Evolutionary conservation across 1,284 basidiomycete genomes (phyloP).

Genomic region (Ganoderma multipileum): DNA sequence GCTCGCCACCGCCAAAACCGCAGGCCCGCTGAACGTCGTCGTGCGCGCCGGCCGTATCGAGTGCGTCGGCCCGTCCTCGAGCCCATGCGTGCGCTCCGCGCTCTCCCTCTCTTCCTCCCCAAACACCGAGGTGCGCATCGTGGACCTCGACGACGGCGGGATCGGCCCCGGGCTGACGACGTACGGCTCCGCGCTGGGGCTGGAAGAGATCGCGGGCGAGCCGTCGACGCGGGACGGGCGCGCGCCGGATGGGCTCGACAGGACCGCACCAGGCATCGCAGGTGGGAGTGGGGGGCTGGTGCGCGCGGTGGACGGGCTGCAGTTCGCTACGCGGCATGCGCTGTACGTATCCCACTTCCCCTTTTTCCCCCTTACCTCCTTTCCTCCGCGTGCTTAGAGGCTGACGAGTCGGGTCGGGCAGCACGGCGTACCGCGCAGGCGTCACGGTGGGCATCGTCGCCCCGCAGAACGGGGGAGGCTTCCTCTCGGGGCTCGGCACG

Average conservation of each 20-base stretch:
- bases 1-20: background rate
- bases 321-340: conserved; percentile 74
- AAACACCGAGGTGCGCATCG: conserved; percentile 29
- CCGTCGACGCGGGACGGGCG: conserved; percentile 50
- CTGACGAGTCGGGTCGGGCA: no score
- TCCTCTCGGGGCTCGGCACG: conserved; percentile 73
- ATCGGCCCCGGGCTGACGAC: conserved; percentile 49
- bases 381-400: conserved; percentile 53
- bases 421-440: conserved; percentile 64
- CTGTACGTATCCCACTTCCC: conserved; percentile 55
- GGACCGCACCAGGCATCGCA: conserved; percentile 52
- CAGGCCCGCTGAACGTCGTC: conserved; percentile 43
- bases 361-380: conserved; percentile 58
- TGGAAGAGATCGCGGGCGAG: conserved; percentile 49
- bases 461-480: conserved; percentile 55
- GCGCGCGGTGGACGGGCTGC: conserved; percentile 77
- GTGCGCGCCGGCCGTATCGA: conserved; percentile 40
- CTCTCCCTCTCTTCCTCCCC: no score
- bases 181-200: conserved; percentile 44
- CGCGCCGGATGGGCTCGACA: conserved; percentile 56
- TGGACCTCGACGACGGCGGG: conserved; percentile 52
- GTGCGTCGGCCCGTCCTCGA: conserved; percentile 21
- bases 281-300: conserved; percentile 58
- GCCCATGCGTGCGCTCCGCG: conserved; percentile 16
- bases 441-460: conserved; percentile 66